Base-by-base conservation (phyloP, 805 yeast species). In the Candida hungchunana region DNA sequence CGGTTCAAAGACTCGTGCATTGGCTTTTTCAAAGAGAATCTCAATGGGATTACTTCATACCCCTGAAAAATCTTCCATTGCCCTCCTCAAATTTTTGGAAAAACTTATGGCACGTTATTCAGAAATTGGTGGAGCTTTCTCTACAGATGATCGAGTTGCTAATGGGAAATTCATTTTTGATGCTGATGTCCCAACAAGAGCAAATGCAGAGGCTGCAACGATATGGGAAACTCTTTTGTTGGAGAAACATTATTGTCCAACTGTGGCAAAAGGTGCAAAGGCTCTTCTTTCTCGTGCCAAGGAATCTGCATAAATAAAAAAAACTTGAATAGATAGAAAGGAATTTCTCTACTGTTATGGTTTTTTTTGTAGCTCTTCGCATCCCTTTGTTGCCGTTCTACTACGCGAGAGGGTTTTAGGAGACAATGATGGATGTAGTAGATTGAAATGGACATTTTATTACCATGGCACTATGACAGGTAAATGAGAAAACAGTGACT, bases 31-130 rank as follows among this genome's bases (percentile, higher is more conserved):
- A 13, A 93, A 93, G 57, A 66, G 96, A 42, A 58, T 93, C 17
- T 80, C 86, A 35, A 71, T 79, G 52, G 62, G 77, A 12, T 55
- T 77, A 30, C 64, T 83, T 33, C 85, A 87, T 36, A 72, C 87
- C 12, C 97, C 97, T 4, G 97, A 90, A 58, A 87, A 87, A 58
- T 79, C 96, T 0, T 63, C 86, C 2, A 67, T 86, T 47, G 95
- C 96, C 1, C 59, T 80, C 2, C 64, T 88, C 32, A 82, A 83
- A 53, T 83, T 90, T 45, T 54, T 90, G 31, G 93, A 85, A 18
- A 84, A 85, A 50, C 64, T 93, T 40, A 69, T 76, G 56, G 77
- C 75, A 34, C 73, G 82, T 55, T 82, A 79, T 57, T 79, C 86
- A 27, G 82, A 79, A 34, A 62, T 87, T 30, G 72, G 77, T 34